Percentiles rank a stretch among this genome's conserved stretches.
phyloP scores from a whole-genome alignment of 768 basidiomycete genomes.

The Coprinellus aureogranulatus region DNA sequence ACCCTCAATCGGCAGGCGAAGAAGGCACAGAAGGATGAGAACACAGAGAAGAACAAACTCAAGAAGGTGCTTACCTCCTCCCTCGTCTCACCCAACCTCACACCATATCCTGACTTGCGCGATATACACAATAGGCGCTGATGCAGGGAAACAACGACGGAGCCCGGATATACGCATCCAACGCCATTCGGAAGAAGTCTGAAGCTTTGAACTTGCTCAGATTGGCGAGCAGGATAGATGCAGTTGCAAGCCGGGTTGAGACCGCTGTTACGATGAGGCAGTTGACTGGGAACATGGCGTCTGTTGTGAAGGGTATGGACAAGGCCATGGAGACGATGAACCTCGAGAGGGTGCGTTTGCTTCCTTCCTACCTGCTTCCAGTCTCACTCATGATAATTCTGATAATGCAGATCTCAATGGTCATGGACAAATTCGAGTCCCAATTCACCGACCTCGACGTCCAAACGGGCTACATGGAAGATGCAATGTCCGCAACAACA shows the following conservation, averaged over 20 bases:
- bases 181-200: conserved; percentile 97
- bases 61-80: conserved; percentile 72
- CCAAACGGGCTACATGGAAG: conserved; percentile 97
- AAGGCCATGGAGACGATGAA: conserved; percentile 99
- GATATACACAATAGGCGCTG: conserved; percentile 64
- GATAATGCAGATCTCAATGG: conserved; percentile 84
- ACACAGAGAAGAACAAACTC: conserved; percentile 78
- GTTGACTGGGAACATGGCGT: conserved; percentile 95
- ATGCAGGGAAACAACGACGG: conserved; percentile 97
- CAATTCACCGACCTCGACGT: conserved; percentile 98
- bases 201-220: conserved; percentile 90
- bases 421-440: conserved; percentile 98
- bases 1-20: conserved; percentile 90
- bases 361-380: not conserved
- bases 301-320: conserved; percentile 97
- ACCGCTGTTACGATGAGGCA: conserved; percentile 98
- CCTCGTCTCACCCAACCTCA: not conserved
- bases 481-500: conserved; percentile 90
- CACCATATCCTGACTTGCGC: not conserved
- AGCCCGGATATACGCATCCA: conserved; percentile 96
- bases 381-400: not conserved
- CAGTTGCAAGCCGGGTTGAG: conserved; percentile 94
- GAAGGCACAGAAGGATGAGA: conserved; percentile 97
- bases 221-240: conserved; percentile 89
- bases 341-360: conserved; percentile 76